Evolutionary conservation across 1,139 yeast genomes (phyloP).

Genomic region (Suhomyces maxii): DNA sequence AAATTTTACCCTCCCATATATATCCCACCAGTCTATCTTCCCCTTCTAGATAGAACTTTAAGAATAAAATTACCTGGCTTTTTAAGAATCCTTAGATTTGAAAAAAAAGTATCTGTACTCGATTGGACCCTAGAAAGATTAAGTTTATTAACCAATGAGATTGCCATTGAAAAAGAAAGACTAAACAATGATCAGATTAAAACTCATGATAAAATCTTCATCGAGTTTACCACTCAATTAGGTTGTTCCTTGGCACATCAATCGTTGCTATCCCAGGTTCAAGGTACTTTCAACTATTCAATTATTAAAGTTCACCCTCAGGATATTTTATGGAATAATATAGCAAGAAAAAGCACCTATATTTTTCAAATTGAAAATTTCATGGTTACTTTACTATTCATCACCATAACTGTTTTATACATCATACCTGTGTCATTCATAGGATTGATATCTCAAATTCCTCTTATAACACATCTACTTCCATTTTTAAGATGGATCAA

Average conservation of each 20-base stretch:
- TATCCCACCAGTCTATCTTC: constrained; percentile 19
- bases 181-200: constrained; percentile 19
- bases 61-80: constrained; percentile 31
- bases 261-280: constrained; percentile 44
- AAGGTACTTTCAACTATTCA: constrained; percentile 43
- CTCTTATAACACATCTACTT: constrained; percentile 53
- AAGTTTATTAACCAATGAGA: constrained; percentile 16
- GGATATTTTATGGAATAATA: constrained; percentile 62
- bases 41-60: constrained; percentile 28
- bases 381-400: constrained; percentile 42
- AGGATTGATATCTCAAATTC: constrained; percentile 65
- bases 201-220: constrained; percentile 46
- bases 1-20: constrained; percentile 39
- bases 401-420: constrained; percentile 56
- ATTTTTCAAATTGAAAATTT: constrained; percentile 36
- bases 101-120: constrained; percentile 21
- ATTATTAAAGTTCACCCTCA: constrained; percentile 54
- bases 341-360: constrained; percentile 36
- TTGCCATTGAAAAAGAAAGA: constrained; percentile 24
- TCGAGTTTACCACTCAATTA: constrained; percentile 49
- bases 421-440: constrained; percentile 72
- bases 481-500: constrained; percentile 57
- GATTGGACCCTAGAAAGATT: constrained; percentile 33
- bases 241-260: constrained; percentile 59
- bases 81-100: constrained; percentile 25